A percentile compares a stretch with the other conserved stretches of the same genome.
These are phyloP conservation scores for Phytophthora europaea DNA, from an alignment of 352 stramenopile species.

Conservation along the genomic window DNA sequence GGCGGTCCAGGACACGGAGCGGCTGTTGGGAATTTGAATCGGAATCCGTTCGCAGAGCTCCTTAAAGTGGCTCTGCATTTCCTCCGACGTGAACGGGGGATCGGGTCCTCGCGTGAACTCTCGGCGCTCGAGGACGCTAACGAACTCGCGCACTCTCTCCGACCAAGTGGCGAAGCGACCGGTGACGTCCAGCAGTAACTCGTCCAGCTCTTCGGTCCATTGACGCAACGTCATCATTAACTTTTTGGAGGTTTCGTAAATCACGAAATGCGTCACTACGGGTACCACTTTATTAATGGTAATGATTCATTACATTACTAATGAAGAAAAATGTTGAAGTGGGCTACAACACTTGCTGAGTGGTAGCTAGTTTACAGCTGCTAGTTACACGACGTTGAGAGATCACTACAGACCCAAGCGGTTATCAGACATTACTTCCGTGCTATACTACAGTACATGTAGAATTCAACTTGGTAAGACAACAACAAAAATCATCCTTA, in stretches of 20 bases:
- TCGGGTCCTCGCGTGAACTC: conserved; percentile 2
- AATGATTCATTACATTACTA: too few relatives aligned
- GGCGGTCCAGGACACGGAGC: conserved; percentile 3
- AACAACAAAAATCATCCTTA: too few relatives aligned
- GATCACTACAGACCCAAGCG: too few relatives aligned
- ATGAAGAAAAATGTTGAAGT: too few relatives aligned
- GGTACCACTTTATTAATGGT: background rate
- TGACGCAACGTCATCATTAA: conserved; percentile 4
- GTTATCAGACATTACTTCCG: too few relatives aligned
- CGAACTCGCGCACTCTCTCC: conserved; percentile 11
- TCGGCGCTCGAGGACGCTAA: conserved; percentile 10
- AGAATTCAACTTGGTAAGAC: too few relatives aligned
- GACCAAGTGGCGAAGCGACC: conserved; percentile 17
- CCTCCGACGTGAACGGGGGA: conserved; percentile 4
- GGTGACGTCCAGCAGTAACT: conserved; percentile 19
- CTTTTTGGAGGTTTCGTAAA: background rate
- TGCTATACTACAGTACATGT: too few relatives aligned
- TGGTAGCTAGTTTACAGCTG: too few relatives aligned
- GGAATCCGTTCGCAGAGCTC: conserved; percentile 14
- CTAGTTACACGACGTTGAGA: too few relatives aligned
- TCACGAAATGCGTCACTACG: background rate
- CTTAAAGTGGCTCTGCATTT: conserved; percentile 14
- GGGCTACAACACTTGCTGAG: too few relatives aligned
- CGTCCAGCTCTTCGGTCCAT: conserved; percentile 15
- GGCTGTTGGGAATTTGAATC: background rate